Evolutionary conservation across 2,329 filamentous ascomycete genomes (phyloP).

Genomic region (Fusarium metavorans): DNA sequence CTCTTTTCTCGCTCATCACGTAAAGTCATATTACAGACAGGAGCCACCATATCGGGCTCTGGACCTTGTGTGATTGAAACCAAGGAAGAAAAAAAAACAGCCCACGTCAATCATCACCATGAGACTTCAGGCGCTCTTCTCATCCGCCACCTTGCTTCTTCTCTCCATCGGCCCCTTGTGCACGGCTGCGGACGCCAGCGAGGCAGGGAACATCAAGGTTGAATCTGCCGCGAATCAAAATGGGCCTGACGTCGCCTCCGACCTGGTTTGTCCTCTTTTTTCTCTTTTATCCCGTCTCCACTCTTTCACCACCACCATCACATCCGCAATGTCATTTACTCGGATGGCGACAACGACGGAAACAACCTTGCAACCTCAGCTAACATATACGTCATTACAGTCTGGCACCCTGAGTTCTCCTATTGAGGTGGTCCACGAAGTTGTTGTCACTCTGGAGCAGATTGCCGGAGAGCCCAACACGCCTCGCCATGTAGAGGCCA

Average conservation of each 20-base stretch:
- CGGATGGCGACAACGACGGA: background rate
- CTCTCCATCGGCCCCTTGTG: conserved; percentile 8
- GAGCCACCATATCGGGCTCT: background rate
- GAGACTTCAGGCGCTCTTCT: conserved; percentile 22
- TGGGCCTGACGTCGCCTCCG: conserved; percentile 20
- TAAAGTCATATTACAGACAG: conserved; percentile 7
- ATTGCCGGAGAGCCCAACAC: conserved; percentile 32
- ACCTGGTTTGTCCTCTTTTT: conserved; percentile 32
- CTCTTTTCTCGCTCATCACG: background rate
- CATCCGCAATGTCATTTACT: background rate
- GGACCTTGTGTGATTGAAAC: background rate
- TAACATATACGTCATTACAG: conserved; percentile 23
- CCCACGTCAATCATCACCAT: conserved; percentile 8
- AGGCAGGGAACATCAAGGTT: conserved; percentile 19
- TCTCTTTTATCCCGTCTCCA: background rate
- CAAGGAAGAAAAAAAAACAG: background rate
- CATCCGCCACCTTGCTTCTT: background rate
- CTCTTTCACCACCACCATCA: background rate
- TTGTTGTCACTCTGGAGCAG: conserved; percentile 44
- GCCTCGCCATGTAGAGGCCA: conserved; percentile 47
- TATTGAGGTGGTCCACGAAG: conserved; percentile 45
- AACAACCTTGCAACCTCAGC: background rate
- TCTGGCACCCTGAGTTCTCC: conserved; percentile 9
- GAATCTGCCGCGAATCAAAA: conserved; percentile 12
- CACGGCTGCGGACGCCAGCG: conserved; percentile 15